Evolutionary conservation across 495 filamentous ascomycete species (phyloP).

Genomic region (Darksidea phi): DNA sequence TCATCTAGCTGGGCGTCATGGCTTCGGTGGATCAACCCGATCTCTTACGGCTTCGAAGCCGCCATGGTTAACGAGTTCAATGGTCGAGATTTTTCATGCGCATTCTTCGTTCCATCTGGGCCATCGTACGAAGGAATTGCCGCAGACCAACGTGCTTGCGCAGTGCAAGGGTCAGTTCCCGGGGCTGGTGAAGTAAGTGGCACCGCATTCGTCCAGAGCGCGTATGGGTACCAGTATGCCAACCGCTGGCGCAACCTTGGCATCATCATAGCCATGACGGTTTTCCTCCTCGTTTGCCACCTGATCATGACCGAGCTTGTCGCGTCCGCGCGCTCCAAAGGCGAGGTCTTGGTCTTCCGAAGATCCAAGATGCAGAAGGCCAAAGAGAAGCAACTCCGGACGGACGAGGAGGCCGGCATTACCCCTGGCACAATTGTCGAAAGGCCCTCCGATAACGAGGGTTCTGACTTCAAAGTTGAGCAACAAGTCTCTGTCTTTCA

Average conservation of each 20-base stretch:
- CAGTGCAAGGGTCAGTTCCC: constrained; percentile 4
- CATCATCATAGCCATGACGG: constrained; percentile 22
- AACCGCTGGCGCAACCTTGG: constrained; percentile 29
- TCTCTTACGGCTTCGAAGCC: constrained; percentile 29
- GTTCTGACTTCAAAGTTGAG: constrained; percentile 48
- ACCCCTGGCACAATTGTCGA: background rate
- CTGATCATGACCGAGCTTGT: constrained; percentile 51
- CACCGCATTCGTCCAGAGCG: constrained; percentile 2
- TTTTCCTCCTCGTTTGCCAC: constrained; percentile 41
- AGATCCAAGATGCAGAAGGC: constrained; percentile 54
- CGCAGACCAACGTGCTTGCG: constrained; percentile 9
- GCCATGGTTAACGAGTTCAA: constrained; percentile 32
- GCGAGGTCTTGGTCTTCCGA: constrained; percentile 55
- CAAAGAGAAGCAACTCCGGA: constrained; percentile 40
- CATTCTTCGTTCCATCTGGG: constrained; percentile 18
- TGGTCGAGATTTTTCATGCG: constrained; percentile 20
- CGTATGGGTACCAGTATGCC: constrained; percentile 5
- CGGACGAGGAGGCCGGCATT: constrained; percentile 42
- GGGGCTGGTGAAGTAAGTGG: constrained; percentile 12
- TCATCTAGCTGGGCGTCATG: constrained; percentile 17
- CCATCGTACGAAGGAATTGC: constrained; percentile 3
- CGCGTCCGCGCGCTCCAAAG: constrained; percentile 52
- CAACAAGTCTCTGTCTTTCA: constrained; percentile 41
- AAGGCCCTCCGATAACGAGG: constrained; percentile 40
- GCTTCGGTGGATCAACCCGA: constrained; percentile 29